These are phyloP conservation scores for Akanthomyces uredinophilus DNA, from an alignment of 2,329 filamentous ascomycete species.

Conservation along the genomic window DNA sequence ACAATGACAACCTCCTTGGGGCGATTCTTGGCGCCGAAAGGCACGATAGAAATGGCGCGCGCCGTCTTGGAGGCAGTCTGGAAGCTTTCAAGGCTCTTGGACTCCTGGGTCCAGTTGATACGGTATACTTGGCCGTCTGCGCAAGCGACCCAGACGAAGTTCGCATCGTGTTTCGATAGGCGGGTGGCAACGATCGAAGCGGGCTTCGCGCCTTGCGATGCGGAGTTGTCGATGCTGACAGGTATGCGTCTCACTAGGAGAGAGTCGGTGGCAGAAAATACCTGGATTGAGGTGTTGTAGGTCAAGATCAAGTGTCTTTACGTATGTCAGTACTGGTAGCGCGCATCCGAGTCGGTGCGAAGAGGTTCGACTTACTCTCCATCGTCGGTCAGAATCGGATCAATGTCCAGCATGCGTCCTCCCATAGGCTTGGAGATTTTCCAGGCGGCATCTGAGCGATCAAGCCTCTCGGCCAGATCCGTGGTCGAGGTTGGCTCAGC, in stretches of 20 bases:
- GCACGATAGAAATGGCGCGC: constrained; percentile 40
- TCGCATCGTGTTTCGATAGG: constrained; percentile 33
- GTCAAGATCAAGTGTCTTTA: constrained; percentile 67
- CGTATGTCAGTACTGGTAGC: constrained; percentile 17
- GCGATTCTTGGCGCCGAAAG: constrained; percentile 28
- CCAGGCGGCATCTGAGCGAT: constrained; percentile 42
- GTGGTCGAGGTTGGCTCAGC: constrained; percentile 19
- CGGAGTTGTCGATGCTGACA: constrained; percentile 32
- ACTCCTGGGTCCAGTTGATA: constrained; percentile 53
- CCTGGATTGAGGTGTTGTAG: constrained; percentile 68
- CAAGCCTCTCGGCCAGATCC: constrained; percentile 24
- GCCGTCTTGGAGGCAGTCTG: constrained; percentile 38
- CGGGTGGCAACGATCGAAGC: constrained; percentile 38
- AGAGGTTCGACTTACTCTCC: constrained; percentile 46
- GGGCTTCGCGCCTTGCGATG: constrained; percentile 21
- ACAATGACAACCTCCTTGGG: constrained; percentile 43
- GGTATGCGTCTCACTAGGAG: constrained; percentile 69
- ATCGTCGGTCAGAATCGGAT: constrained; percentile 56
- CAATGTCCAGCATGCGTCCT: constrained; percentile 59
- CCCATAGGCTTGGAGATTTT: constrained; percentile 59
- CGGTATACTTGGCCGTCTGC: constrained; percentile 53
- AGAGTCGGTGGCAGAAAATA: constrained; percentile 78
- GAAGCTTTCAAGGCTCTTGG: constrained; percentile 38
- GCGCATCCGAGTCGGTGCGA: constrained; percentile 17
- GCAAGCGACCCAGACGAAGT: constrained; percentile 55